Conservation (phyloP, 306 rosid species). For the Fagus sylvatica region DNA sequence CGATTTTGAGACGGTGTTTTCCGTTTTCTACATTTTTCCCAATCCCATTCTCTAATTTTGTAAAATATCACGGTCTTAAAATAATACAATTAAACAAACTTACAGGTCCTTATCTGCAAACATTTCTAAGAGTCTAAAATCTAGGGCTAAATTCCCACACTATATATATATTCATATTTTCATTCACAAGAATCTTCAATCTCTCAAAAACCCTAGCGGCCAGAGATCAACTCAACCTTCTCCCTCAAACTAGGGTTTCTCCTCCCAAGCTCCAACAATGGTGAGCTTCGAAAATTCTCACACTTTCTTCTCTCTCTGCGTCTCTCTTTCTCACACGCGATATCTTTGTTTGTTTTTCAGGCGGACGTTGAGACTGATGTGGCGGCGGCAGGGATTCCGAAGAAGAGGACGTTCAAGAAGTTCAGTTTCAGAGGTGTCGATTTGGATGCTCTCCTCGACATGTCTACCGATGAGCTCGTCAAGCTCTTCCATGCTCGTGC, state of each 20-base stretch:
- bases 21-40: too few relatives aligned
- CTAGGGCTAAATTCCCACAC: slow-evolving; percentile 10
- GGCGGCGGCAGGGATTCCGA: slow-evolving; percentile 55
- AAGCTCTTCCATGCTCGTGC: slow-evolving; percentile 86
- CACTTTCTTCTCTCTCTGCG: background rate
- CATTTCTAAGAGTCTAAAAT: background rate
- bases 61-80: background rate
- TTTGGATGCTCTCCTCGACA: slow-evolving; percentile 84
- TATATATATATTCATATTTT: too few relatives aligned
- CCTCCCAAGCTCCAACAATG: slow-evolving; percentile 40
- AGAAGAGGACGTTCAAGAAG: slow-evolving; percentile 94
- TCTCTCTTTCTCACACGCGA: background rate
- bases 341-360: slow-evolving; percentile 36
- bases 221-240: too few relatives aligned
- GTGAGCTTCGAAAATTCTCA: too few relatives aligned
- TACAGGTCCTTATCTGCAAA: background rate
- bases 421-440: slow-evolving; percentile 90
- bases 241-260: background rate
- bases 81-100: background rate
- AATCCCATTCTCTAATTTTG: background rate
- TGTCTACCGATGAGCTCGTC: slow-evolving; percentile 86
- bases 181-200: background rate
- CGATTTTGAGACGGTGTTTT: too few relatives aligned
- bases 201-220: slow-evolving; percentile 46
- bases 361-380: slow-evolving; percentile 76